phyloP scores from a whole-genome alignment of 257 asterid genomes.

The Nicotiana sylvestris region DNA sequence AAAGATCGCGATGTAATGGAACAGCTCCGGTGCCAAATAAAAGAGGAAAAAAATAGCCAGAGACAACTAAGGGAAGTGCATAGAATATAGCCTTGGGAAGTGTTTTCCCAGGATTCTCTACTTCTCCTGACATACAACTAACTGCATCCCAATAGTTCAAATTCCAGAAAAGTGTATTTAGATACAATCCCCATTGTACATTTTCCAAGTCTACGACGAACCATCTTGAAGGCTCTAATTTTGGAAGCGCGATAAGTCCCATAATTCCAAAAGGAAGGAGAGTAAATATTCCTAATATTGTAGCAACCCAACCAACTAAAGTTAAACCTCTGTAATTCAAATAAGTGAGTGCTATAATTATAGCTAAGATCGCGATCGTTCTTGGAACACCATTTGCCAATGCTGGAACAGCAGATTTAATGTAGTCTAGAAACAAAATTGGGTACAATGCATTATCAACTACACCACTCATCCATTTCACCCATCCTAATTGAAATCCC shows the following conservation, averaged over 20 bases:
- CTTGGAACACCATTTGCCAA: conserved; percentile 46
- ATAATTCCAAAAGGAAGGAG: conserved; percentile 55
- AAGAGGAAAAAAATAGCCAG: conserved; percentile 49
- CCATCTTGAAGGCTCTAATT: conserved; percentile 59
- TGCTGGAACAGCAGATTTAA: conserved; percentile 49
- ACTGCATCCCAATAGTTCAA: conserved; percentile 68
- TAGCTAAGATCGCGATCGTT: conserved; percentile 23
- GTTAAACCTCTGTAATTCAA: conserved; percentile 62
- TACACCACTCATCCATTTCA: conserved; percentile 72
- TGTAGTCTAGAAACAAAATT: conserved; percentile 54
- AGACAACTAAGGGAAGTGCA: conserved; percentile 54
- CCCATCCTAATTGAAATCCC: conserved; percentile 63
- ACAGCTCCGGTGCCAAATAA: conserved; percentile 58
- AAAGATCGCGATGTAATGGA: conserved; percentile 44
- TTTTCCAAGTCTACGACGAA: conserved; percentile 37
- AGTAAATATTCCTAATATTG: conserved; percentile 39
- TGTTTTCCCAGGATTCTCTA: conserved; percentile 49
- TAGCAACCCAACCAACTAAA: conserved; percentile 64
- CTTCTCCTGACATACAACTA: conserved; percentile 62
- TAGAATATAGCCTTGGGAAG: conserved; percentile 59
- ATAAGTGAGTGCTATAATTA: conserved; percentile 41
- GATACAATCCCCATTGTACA: conserved; percentile 55
- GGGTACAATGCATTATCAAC: conserved; percentile 68
- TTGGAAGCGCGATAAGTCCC: conserved; percentile 55
- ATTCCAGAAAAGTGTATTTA: conserved; percentile 68